phyloP scores from a whole-genome alignment of 2,329 filamentous ascomycete species.

The Beauveria rudraprayagi region DNA sequence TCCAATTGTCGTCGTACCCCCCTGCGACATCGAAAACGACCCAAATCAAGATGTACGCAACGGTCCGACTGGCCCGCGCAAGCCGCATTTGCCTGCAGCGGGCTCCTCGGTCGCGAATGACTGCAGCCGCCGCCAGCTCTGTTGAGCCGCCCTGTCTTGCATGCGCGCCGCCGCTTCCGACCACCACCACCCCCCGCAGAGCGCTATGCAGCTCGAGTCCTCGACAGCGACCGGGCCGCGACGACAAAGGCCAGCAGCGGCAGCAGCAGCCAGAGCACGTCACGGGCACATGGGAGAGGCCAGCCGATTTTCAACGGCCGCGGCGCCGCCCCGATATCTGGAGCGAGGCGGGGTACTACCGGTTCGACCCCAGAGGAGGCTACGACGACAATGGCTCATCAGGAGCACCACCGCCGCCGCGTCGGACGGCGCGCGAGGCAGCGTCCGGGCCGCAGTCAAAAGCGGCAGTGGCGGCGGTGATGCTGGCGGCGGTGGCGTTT shows the following conservation, averaged over 20 bases:
- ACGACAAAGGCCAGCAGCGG: neutral
- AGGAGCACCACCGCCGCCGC: neutral
- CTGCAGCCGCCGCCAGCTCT: neutral
- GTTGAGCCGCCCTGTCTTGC: neutral
- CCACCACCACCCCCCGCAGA: neutral
- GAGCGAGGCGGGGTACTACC: neutral
- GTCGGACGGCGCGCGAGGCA: neutral
- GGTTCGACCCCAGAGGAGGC: no score
- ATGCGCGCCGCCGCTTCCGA: neutral
- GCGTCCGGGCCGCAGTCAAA: neutral
- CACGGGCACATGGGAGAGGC: neutral
- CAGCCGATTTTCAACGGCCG: neutral
- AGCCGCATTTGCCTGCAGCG: neutral
- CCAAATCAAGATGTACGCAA: neutral
- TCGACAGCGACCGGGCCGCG: neutral
- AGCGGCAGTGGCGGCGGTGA: slow-evolving; percentile 26
- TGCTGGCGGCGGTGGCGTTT: slow-evolving; percentile 42
- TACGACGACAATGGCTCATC: neutral
- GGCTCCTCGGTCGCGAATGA: neutral
- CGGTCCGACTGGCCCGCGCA: neutral
- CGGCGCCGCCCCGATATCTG: no score
- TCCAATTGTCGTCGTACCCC: neutral
- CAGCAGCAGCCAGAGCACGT: neutral
- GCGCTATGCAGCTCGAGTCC: neutral
- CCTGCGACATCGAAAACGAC: neutral